Base-by-base conservation (phyloP, 495 filamentous ascomycete genomes). In the Talaromyces liani region DNA sequence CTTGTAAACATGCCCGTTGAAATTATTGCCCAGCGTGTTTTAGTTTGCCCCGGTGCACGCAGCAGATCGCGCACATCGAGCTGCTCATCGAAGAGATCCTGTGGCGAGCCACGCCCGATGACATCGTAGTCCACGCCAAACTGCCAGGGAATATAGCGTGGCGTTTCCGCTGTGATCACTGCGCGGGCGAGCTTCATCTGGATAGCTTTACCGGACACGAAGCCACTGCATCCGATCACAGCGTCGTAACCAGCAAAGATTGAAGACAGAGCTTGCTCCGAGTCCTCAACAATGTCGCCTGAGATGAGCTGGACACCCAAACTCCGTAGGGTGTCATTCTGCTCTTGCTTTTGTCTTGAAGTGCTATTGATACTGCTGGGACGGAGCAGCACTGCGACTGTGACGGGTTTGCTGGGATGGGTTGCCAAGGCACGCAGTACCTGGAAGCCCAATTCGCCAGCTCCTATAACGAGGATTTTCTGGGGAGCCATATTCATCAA, bases 111-210 rank as follows among this genome's bases (percentile, higher is more conserved):
- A 0, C 72, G 67, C 1, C 85, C 85, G 36, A 88, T 82, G 33
- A 73, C 71, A 63, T 85, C 82, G 67, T 89, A 88, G 66, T 89
- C 84, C 2, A 87, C 77, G 8, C 86, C 86, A 70, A 85, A 88
- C 69, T 90, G 86, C 86, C 86, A 88, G 2, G 86, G 85, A 14
- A 87, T 70, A 65, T 80, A 88, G 7, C 80, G 67, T 14, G 62
- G 55, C 0, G 78, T 71, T 1, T 72, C 69, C 0, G 83, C 83
- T 9, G 64, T 63, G 4, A 88, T 71, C 0, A 79, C 82, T 0
- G 85, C 85, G 2, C 65, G 65, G 0, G 82, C 72, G 29, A 86
- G 62, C 57, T 84, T 84, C 0, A 75, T 27, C 67, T 86, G 80
- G 2, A 77, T 81, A 0, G 84, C 85, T 0, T 74, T 54, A 0